A percentile compares a stretch with the other conserved stretches of the same genome.
Evolutionary conservation across 2,329 filamentous ascomycete genomes (phyloP).

Genomic region (Sporothrix inflata): DNA sequence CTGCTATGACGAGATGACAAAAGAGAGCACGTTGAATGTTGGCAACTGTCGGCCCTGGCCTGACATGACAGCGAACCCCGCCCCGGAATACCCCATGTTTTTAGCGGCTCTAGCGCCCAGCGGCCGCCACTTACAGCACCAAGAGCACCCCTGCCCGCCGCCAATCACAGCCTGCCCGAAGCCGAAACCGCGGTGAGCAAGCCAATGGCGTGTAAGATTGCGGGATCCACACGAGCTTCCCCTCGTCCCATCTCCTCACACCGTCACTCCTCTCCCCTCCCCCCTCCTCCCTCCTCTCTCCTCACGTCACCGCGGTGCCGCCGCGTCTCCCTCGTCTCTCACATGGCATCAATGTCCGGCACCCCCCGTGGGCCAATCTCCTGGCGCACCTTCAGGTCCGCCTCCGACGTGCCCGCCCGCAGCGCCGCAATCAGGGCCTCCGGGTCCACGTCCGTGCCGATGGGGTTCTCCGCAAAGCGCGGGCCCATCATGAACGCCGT

Average conservation of each 20-base stretch:
- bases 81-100: not conserved
- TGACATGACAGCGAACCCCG: not conserved
- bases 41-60: not conserved
- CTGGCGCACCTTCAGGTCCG: conserved; percentile 37
- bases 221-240: not conserved
- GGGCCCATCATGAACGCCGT: conserved; percentile 45
- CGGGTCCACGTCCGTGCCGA: conserved; percentile 50
- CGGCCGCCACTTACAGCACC: not conserved
- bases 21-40: not conserved
- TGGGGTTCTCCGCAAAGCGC: conserved; percentile 47
- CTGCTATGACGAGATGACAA: not conserved
- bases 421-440: conserved; percentile 45
- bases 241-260: no score
- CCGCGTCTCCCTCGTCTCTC: not conserved
- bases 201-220: conserved; percentile 2
- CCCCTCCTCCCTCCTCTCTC: not conserved
- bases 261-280: not conserved
- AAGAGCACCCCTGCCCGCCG: not conserved
- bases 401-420: conserved; percentile 36
- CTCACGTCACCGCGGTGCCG: not conserved
- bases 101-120: not conserved
- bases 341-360: conserved; percentile 23
- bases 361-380: conserved; percentile 36
- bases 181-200: not conserved
- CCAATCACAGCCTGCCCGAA: not conserved